Conservation (phyloP, 345 rosid genomes). For the Cardamine chenopodiifolia region DNA sequence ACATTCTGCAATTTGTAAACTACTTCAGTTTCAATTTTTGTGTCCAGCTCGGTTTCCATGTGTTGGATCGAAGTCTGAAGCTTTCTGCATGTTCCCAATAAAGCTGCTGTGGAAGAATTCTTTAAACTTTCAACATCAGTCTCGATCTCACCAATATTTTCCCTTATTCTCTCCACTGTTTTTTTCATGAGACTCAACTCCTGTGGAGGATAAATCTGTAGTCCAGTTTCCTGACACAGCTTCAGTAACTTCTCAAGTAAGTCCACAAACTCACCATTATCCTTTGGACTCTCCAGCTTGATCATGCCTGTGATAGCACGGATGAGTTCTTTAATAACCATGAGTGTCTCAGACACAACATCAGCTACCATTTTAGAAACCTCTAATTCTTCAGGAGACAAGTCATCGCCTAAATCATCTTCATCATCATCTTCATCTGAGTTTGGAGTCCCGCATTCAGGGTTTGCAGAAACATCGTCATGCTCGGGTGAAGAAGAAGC, state of each 20-base stretch:
- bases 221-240: conserved; percentile 58
- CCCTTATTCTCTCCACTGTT: conserved; percentile 49
- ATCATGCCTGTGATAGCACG: conserved; percentile 57
- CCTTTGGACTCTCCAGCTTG: conserved; percentile 60
- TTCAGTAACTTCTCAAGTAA: conserved; percentile 69
- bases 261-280: conserved; percentile 52
- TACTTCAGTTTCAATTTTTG: conserved; percentile 40
- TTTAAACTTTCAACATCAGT: conserved; percentile 48
- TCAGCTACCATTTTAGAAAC: conserved; percentile 54
- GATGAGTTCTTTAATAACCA: conserved; percentile 64
- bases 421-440: conserved; percentile 43
- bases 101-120: conserved; percentile 46
- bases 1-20: conserved; percentile 51
- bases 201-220: conserved; percentile 73
- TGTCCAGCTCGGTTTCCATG: conserved; percentile 46
- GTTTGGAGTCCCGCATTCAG: conserved; percentile 27
- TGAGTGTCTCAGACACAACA: conserved; percentile 57
- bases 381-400: conserved; percentile 71
- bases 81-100: conserved; percentile 50
- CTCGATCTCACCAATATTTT: conserved; percentile 39
- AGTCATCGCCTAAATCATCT: conserved; percentile 59
- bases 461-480: conserved; percentile 28
- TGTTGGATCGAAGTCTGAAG: conserved; percentile 47
- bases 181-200: conserved; percentile 56
- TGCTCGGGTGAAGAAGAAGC: conserved; percentile 33